Evolutionary conservation across 805 yeast species (phyloP).

Genomic region (Sugiyamaella valdiviana): DNA sequence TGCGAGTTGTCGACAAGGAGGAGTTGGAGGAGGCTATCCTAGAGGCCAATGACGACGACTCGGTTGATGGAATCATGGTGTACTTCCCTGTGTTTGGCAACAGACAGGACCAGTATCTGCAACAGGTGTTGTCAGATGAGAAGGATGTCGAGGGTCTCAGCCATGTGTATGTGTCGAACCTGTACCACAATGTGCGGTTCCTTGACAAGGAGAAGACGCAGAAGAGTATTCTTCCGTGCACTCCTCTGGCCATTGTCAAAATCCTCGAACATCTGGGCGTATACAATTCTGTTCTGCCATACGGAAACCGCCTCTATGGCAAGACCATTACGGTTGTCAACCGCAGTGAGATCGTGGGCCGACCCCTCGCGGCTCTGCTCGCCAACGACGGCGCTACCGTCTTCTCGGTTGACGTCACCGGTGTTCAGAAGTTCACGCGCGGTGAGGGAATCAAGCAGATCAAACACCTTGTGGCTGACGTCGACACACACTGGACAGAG

Average conservation of each 20-base stretch:
- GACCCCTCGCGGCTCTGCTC: constrained; percentile 90
- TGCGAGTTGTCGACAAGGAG: constrained; percentile 69
- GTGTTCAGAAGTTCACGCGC: constrained; percentile 85
- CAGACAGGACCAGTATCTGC: constrained; percentile 90
- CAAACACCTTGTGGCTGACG: constrained; percentile 74
- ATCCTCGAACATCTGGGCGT: constrained; percentile 84
- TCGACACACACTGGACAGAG: constrained; percentile 48
- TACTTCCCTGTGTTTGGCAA: constrained; percentile 97
- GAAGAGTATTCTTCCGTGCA: constrained; percentile 91
- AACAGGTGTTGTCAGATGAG: constrained; percentile 83
- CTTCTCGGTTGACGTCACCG: constrained; percentile 81
- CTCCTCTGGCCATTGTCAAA: constrained; percentile 92
- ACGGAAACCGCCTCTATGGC: constrained; percentile 91
- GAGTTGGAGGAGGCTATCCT: constrained; percentile 77
- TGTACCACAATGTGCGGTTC: constrained; percentile 87
- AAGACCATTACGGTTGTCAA: constrained; percentile 86
- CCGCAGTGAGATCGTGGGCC: constrained; percentile 93
- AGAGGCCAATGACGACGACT: constrained; percentile 69
- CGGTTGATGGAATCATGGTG: constrained; percentile 88
- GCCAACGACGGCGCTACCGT: constrained; percentile 98
- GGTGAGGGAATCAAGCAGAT: constrained; percentile 81
- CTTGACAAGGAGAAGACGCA: constrained; percentile 62
- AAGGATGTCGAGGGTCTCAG: constrained; percentile 96
- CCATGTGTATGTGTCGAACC: constrained; percentile 83
- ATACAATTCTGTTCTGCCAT: constrained; percentile 72